Conservation (phyloP, 768 basidiomycete species). For the Phanerodontia chrysosporium region DNA sequence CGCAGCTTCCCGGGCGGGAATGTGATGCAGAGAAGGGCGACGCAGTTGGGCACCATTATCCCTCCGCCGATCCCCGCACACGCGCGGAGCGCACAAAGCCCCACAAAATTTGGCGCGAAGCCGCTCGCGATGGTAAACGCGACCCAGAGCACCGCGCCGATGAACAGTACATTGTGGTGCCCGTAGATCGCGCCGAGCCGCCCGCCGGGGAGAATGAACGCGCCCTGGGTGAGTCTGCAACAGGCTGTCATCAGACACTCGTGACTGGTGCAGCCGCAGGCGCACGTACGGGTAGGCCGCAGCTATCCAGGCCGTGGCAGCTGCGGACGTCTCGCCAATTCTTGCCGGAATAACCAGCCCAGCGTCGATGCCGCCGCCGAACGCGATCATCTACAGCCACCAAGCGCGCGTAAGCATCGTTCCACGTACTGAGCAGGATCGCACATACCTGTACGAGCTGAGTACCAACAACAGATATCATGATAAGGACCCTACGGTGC, state of each 20-base stretch:
- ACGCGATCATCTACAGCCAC: not conserved
- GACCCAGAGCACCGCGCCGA: slow-evolving; percentile 7
- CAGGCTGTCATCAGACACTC: too few relatives aligned
- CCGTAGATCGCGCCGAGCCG: slow-evolving; percentile 9
- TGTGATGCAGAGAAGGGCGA: slow-evolving; percentile 6
- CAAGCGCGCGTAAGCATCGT: too few relatives aligned
- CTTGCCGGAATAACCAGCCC: not conserved
- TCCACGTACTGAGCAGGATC: too few relatives aligned
- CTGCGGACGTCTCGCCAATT: not conserved
- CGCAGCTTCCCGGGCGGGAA: slow-evolving; percentile 4
- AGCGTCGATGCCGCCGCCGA: not conserved
- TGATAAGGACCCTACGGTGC: not conserved
- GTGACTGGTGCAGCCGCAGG: too few relatives aligned
- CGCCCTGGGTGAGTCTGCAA: slow-evolving; percentile 6
- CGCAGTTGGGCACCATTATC: slow-evolving; percentile 1
- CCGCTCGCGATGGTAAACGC: slow-evolving; percentile 8
- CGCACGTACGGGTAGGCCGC: not conserved
- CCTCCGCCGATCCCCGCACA: slow-evolving; percentile 2
- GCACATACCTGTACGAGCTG: not conserved
- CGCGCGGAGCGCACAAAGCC: slow-evolving; percentile 1
- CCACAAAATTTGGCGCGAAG: slow-evolving; percentile 1
- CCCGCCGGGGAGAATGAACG: slow-evolving; percentile 10
- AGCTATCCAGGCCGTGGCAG: not conserved
- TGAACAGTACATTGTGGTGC: slow-evolving; percentile 6
- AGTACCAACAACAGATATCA: not conserved